Conservation (phyloP, 768 basidiomycete species). For the Dacryopinax primogenitus region DNA sequence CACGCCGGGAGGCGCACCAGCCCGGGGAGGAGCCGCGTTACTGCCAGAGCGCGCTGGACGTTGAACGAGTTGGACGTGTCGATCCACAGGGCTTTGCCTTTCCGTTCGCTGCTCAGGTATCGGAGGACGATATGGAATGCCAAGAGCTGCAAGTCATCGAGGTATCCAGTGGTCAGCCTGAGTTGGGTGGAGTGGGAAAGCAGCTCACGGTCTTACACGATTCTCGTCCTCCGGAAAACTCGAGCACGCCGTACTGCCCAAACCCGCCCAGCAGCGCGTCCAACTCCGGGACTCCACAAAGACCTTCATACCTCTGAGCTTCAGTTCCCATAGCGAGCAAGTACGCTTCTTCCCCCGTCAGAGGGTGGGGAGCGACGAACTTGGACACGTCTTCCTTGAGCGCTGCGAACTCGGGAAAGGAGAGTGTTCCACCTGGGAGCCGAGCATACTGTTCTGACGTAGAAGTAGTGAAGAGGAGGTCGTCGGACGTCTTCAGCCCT, state of each 20-base stretch:
- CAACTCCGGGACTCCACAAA: constrained; percentile 36
- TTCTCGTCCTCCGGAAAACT: constrained; percentile 52
- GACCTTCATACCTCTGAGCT: constrained; percentile 21
- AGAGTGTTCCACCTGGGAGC: constrained; percentile 38
- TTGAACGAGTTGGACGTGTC: constrained; percentile 61
- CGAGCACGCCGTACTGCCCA: constrained; percentile 42
- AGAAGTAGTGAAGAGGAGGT: neutral
- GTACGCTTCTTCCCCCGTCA: constrained; percentile 25
- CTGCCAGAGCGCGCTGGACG: constrained; percentile 31
- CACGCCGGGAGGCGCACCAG: constrained; percentile 14
- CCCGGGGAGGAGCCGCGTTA: constrained; percentile 26
- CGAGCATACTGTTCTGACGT: neutral
- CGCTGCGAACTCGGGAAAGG: constrained; percentile 37
- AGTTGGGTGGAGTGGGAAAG: neutral
- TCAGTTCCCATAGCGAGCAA: constrained; percentile 19
- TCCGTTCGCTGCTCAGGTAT: constrained; percentile 32
- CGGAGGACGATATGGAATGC: constrained; percentile 46
- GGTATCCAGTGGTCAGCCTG: neutral
- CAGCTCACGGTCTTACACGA: constrained; percentile 56
- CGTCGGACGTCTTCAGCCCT: neutral
- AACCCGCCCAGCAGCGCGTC: constrained; percentile 43
- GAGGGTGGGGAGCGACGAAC: constrained; percentile 35
- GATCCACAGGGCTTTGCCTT: constrained; percentile 49
- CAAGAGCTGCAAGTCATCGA: constrained; percentile 37
- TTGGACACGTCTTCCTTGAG: constrained; percentile 33